Evolutionary conservation across 1,284 basidiomycete species (phyloP), one percentile per base, ranked within the genome.

Genomic region (Entoloma clypeatum): DNA sequence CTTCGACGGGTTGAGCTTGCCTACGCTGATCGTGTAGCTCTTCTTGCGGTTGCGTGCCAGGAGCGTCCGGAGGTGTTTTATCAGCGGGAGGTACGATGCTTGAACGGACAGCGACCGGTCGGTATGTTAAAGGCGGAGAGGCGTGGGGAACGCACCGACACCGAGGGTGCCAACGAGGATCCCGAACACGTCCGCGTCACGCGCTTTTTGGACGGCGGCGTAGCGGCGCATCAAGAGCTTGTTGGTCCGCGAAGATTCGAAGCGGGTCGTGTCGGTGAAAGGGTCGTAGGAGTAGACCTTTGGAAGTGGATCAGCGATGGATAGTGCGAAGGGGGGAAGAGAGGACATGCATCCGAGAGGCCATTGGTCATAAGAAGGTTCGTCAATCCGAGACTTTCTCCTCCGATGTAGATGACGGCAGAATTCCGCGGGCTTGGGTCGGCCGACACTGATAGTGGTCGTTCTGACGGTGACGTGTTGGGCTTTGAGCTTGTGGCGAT

Each of bases 101-200:
- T 43, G 7, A 18, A n/a, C n/a, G 19, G 16, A 18, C 7, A 33
- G 23, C 9, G 35, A 26, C 46, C 51, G n/a, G 35, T 34, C 10
- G 31, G 30, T 41, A 21, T 19, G 34, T 21, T 24, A 39, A 30
- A 37, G 18, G 13, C 36, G 22, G 13, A 8, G 9, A n/a, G n/a
- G n/a, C n/a, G n/a, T n/a, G 50, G 34, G 25, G 41, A 49, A 74
- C 74, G 55, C 41, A 87, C 86, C 78, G 16, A 98, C 85, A 31
- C 94, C 94, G 5, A 99, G 76, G 2, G 95, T 98, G 18, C 95
- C 94, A 3, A 99, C 86, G 1, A 99, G 78, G 25, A 99, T 91
- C 0, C 92, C 96, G 49, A 97, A 91, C 0, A 98, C 91, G 53
- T 96, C 92, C 0, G 93, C 86, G 49, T 94, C 88, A 31, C 92